These are phyloP conservation scores for Talaromyces sp. DNA, from an alignment of 2,329 filamentous ascomycete genomes.

Conservation along the genomic window DNA sequence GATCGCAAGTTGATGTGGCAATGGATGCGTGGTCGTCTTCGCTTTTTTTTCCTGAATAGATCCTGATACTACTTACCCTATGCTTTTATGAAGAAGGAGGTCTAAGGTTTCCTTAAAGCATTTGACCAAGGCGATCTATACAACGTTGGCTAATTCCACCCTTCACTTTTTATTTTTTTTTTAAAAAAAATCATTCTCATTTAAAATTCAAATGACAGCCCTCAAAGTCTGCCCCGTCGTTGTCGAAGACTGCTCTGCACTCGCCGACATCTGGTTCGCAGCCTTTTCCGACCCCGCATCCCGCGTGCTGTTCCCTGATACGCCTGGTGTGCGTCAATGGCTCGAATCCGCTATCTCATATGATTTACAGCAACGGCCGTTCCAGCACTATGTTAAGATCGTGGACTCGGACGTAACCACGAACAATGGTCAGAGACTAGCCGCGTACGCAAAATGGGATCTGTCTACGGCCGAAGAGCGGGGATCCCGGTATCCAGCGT, in stretches of 20 bases:
- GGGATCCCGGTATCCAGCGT: not conserved
- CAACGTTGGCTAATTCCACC: not conserved
- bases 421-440: not conserved
- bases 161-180: not conserved
- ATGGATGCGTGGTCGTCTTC: constrained; percentile 3
- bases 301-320: not conserved
- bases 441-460: constrained; percentile 8
- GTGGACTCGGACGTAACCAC: not conserved
- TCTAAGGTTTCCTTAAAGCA: too few species aligned
- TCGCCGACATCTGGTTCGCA: constrained; percentile 3
- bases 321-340: constrained; percentile 5
- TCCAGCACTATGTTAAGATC: not conserved
- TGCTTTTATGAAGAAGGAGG: not conserved
- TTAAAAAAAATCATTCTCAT: not conserved
- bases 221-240: not conserved
- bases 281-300: not conserved
- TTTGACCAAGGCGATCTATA: not conserved
- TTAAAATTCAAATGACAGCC: not conserved
- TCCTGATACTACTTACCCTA: not conserved
- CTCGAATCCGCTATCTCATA: not conserved
- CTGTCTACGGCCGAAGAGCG: constrained; percentile 4
- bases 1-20: not conserved
- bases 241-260: not conserved
- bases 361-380: not conserved
- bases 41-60: not conserved